phyloP scores from a whole-genome alignment of 164 flowering plant genomes.

The Tetrastigma voinierianum region DNA sequence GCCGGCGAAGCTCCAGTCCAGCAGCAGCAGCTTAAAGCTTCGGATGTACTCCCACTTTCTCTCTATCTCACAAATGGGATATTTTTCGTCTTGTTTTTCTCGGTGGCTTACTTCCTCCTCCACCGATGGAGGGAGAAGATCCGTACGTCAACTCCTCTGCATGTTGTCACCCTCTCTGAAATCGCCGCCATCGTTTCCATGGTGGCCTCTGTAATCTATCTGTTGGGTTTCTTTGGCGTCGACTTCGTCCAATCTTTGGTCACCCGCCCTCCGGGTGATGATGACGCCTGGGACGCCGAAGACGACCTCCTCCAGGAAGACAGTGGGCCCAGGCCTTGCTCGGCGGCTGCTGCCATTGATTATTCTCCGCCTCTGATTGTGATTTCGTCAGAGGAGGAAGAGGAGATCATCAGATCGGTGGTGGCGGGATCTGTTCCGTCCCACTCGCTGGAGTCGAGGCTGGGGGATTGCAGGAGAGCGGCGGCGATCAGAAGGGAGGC shows the following conservation, averaged over 20 bases:
- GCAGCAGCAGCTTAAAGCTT: not conserved
- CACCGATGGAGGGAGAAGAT: constrained; percentile 43
- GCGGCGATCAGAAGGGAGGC: constrained; percentile 23
- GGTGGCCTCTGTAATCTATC: constrained; percentile 35
- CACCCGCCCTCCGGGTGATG: constrained; percentile 13
- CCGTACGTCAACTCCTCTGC: constrained; percentile 36
- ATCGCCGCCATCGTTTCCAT: constrained; percentile 33
- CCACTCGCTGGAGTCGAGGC: constrained; percentile 20
- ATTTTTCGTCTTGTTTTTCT: constrained; percentile 42
- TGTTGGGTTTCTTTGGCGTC: constrained; percentile 44
- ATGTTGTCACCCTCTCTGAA: constrained; percentile 33
- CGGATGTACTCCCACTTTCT: constrained; percentile 25
- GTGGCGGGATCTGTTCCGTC: constrained; percentile 24
- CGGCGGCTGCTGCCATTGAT: not conserved
- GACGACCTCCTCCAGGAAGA: not conserved
- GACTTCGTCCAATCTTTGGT: constrained; percentile 32
- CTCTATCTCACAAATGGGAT: constrained; percentile 34
- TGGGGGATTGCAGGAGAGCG: constrained; percentile 26
- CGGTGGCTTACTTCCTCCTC: constrained; percentile 41
- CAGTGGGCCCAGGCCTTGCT: not conserved
- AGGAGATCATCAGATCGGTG: constrained; percentile 17
- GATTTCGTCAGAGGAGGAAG: constrained; percentile 18
- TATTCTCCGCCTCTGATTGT: not conserved
- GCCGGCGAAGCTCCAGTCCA: not conserved
- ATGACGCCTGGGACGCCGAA: constrained; percentile 19